A percentile compares a stretch with the other conserved stretches of the same genome.
Conservation (phyloP, 2,329 filamentous ascomycete species). For the Alternaria gansuensis region DNA sequence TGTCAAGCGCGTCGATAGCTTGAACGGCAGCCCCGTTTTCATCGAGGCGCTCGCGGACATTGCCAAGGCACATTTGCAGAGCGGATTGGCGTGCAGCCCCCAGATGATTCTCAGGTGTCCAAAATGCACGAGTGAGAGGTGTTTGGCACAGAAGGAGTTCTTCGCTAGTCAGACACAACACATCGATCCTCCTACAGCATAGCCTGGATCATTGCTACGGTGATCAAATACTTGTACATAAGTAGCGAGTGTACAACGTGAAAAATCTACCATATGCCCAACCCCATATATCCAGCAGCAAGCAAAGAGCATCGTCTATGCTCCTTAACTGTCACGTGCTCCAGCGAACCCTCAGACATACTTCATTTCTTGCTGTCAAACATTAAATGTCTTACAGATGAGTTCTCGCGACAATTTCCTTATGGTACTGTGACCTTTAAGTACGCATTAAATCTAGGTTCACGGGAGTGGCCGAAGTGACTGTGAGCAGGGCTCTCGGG, state of each 20-base stretch:
- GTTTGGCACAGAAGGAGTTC: constrained; percentile 77
- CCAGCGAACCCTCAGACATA: too few species aligned
- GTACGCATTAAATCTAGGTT: too few species aligned
- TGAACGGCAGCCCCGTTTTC: constrained; percentile 91
- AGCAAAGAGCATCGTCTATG: too few species aligned
- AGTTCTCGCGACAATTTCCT: too few species aligned
- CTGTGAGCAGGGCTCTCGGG: too few species aligned
- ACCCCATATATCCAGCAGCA: neutral
- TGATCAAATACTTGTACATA: neutral
- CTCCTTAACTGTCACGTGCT: too few species aligned
- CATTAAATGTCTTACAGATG: too few species aligned
- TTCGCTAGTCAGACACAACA: constrained; percentile 60
- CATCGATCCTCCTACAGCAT: constrained; percentile 18
- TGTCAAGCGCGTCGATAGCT: constrained; percentile 86
- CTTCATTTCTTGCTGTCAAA: too few species aligned
- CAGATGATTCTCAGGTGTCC: constrained; percentile 95
- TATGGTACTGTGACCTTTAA: too few species aligned
- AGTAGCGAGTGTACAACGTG: constrained; percentile 1
- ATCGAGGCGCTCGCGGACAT: constrained; percentile 90
- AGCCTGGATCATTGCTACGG: constrained; percentile 10
- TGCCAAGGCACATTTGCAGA: constrained; percentile 79
- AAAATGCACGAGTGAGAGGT: constrained; percentile 89
- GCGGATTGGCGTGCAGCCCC: constrained; percentile 73
- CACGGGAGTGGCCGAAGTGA: too few species aligned
- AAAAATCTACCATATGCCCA: neutral